Evolutionary conservation across 768 basidiomycete genomes (phyloP), one percentile per base, ranked within the genome.

Genomic region (Coprinellus micaceus): DNA sequence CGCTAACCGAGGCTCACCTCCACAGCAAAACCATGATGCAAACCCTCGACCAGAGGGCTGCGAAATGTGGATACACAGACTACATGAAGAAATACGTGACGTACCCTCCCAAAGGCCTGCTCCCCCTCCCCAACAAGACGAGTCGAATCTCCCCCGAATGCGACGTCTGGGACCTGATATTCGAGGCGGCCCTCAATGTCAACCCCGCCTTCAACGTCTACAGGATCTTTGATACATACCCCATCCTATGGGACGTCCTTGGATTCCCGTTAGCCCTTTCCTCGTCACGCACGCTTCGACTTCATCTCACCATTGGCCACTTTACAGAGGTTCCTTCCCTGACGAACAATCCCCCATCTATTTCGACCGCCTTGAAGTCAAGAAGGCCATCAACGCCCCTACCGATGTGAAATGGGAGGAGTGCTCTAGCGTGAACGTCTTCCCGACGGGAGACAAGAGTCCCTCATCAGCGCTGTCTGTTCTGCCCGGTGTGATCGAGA

Each of bases 121-220:
- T 91, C 21, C 89, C 89, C 15, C 75, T 91, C 0, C 88, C 89
- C 0, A 84, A 84, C 6, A 76, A 69, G n/a, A 81, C 81, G 0
- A 73, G 74, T 0, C 67, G 72, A 9, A 69, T 65, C 0, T 77
- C 78, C 29, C 65, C 60, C 7, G 84, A 79, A 21, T 91, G 89
- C 60, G 83, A 89, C 62, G 67, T 89, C 0, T 90, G 86, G 88
- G 76, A 80, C 24, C 69, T 74, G 33, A 84, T 91, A 52, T 83
- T 87, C 63, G 68, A 83, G 19, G 84, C 80, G 0, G 82, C 89
- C 0, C 59, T 88, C 21, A 52, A 69, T 2, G 69, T 87, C 60
- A 90, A 91, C 62, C 89, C 89, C 0, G 88, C 85, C 0, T 91
- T 91, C 72, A 77, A 91, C 60, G 77, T 89, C 6, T 91, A 91